A percentile compares a stretch with the other conserved stretches of the same genome.
phyloP scores from a whole-genome alignment of 176 grass and related monocot genomes.

The Bonia amplexicaulis region DNA sequence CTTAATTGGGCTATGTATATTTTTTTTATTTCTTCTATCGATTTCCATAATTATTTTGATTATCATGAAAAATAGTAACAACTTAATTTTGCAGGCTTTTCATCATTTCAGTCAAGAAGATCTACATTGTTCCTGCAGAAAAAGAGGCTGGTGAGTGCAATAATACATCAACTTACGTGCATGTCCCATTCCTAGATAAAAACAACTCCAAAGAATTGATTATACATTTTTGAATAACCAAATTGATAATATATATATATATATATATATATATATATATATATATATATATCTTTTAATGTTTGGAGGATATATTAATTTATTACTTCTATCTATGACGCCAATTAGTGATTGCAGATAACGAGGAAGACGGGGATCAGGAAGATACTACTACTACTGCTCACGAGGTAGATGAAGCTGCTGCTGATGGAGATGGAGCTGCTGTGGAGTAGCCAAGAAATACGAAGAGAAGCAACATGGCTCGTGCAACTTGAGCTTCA shows the following conservation, averaged over 20 bases:
- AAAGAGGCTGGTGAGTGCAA: conserved; percentile 24
- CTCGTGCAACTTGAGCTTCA: not conserved
- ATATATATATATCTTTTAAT: too few relatives aligned
- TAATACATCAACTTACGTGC: not conserved
- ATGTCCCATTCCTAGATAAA: not conserved
- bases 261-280: too few relatives aligned
- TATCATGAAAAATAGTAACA: not conserved
- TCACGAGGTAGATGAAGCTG: too few relatives aligned
- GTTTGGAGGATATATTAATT: not conserved
- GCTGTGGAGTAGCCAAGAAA: not conserved
- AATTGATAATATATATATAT: too few relatives aligned
- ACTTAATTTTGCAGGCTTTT: conserved; percentile 22
- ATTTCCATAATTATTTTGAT: not conserved
- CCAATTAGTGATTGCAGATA: not conserved
- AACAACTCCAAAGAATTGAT: not conserved
- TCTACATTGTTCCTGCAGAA: conserved; percentile 37
- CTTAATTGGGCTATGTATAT: not conserved
- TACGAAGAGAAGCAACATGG: not conserved
- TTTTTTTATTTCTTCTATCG: not conserved
- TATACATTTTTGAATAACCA: not conserved
- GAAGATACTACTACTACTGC: not conserved
- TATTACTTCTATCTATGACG: not conserved
- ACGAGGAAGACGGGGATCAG: not conserved
- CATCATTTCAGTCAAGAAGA: conserved; percentile 28
- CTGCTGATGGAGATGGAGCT: not conserved